Conservation (phyloP, 495 filamentous ascomycete species). For the Hyaloscypha finlandica region DNA sequence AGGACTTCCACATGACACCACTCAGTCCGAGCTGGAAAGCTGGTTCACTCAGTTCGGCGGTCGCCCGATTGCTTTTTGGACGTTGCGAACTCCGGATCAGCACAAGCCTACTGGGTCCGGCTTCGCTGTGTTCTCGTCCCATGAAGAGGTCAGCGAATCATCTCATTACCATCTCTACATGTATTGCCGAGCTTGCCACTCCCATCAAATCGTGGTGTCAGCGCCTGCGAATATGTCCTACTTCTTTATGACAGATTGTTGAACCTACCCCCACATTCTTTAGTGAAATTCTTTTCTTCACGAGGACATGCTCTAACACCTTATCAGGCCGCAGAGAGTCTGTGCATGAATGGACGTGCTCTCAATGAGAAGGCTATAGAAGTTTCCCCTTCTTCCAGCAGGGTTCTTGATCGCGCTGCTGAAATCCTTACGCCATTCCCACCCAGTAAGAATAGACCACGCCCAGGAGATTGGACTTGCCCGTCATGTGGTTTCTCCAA, state of each 20-base stretch:
- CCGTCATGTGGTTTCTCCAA: conserved; percentile 90
- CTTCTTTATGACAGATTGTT: conserved; percentile 33
- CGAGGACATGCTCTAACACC: conserved; percentile 41
- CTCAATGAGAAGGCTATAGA: conserved; percentile 99
- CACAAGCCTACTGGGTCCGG: conserved; percentile 98
- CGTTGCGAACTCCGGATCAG: conserved; percentile 93
- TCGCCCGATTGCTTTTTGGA: conserved; percentile 99
- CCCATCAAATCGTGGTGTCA: conserved; percentile 27
- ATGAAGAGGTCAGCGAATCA: conserved; percentile 84
- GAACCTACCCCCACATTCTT: conserved; percentile 11
- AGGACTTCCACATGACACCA: conserved; percentile 95
- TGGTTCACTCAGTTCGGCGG: conserved; percentile 99
- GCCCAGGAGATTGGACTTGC: conserved; percentile 98
- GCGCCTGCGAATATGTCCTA: conserved; percentile 29
- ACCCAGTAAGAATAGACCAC: conserved; percentile 95
- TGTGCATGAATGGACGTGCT: conserved; percentile 98
- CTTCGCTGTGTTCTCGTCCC: conserved; percentile 97
- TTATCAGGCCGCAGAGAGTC: conserved; percentile 82
- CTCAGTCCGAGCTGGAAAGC: conserved; percentile 95
- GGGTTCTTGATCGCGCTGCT: conserved; percentile 90
- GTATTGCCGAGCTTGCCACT: conserved; percentile 30
- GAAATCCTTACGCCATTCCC: conserved; percentile 97
- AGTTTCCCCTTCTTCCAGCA: conserved; percentile 92
- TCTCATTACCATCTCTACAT: conserved; percentile 25
- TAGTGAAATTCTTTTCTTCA: conserved; percentile 27